Evolutionary conservation across 345 rosid genomes (phyloP).

Genomic region (Aquilaria yunnanensis): DNA sequence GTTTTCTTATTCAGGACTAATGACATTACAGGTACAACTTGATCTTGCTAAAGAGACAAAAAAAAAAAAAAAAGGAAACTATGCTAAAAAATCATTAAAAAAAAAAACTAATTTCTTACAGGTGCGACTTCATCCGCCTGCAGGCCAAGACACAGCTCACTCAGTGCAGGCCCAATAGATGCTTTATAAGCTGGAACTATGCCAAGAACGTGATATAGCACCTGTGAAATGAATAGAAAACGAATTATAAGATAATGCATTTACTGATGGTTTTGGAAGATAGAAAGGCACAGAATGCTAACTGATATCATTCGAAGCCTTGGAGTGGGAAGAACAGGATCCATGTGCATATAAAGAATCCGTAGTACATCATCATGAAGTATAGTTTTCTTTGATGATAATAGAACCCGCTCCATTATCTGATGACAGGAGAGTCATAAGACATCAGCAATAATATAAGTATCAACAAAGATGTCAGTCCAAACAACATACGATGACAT

Average conservation of each 20-base stretch:
- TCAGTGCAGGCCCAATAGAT: constrained; percentile 76
- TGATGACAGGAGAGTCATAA: constrained; percentile 22
- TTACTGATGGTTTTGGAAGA: neutral
- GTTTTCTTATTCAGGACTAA: too few relatives aligned
- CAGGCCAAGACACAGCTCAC: constrained; percentile 93
- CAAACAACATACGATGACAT: constrained; percentile 19
- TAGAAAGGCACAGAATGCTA: constrained; percentile 21
- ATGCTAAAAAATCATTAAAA: too few relatives aligned
- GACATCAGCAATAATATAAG: constrained; percentile 11
- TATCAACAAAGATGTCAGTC: neutral
- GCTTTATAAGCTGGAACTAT: constrained; percentile 86
- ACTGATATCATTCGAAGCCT: constrained; percentile 95
- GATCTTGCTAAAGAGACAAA: neutral
- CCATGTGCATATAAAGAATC: constrained; percentile 81
- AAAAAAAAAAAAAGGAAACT: too few relatives aligned
- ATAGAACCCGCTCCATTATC: constrained; percentile 87
- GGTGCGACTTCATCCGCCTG: constrained; percentile 74
- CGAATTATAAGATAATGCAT: neutral
- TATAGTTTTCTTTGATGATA: constrained; percentile 67
- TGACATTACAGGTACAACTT: neutral
- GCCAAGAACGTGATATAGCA: constrained; percentile 81
- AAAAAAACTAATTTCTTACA: constrained; percentile 36
- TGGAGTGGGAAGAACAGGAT: constrained; percentile 89
- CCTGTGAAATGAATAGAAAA: constrained; percentile 39
- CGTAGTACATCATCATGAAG: constrained; percentile 84